Evolutionary conservation across 305 asterid genomes (phyloP), one percentile per base, ranked within the genome.

Genomic region (Fraxinus latifolia): DNA sequence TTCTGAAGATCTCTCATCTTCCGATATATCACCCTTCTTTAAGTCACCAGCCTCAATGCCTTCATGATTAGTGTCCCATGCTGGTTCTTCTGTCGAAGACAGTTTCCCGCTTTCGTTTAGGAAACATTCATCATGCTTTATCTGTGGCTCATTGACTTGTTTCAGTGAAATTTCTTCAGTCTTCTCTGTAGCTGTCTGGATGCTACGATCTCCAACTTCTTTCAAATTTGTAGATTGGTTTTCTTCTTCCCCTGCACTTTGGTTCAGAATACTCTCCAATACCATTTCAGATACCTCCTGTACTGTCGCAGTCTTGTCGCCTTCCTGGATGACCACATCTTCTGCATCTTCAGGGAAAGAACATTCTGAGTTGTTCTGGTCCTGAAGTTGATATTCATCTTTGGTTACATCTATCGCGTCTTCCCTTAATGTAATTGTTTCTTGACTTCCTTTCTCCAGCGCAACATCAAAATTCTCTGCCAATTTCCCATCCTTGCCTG

Each of bases 91-190:
- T 76, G 74, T 14, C 21, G 36, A 79, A 75, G 85, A 80, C 77
- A 79, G 67, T 39, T 83, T 37, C 79, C 77, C 76, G 4, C 71
- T 81, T 79, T 77, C 83, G 36, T 36, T 79, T 50, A 79, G 80
- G 82, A 84, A 32, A 77, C 53, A 78, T 75, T 87, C 87, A 77
- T 81, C 87, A n/a, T 78, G 44, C 74, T 75, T 81, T 68, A 65
- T 81, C 76, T 82, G 78, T 36, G 60, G 78, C 65, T 74, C 81
- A 27, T 79, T 86, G 78, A 74, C 84, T 78, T 37, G 84, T 81
- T 79, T 82, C 80, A 39, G 36, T 4, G 81, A 73, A 77, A 55
- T 74, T 37, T 77, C 85, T 75, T 82, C 82, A 25, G 11, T 79
- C 44, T 83, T 79, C 81, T 79, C 83, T 60, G 82, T 70, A 11